phyloP scores from a whole-genome alignment of 768 basidiomycete genomes.

The Chlorophyllum brunneum region DNA sequence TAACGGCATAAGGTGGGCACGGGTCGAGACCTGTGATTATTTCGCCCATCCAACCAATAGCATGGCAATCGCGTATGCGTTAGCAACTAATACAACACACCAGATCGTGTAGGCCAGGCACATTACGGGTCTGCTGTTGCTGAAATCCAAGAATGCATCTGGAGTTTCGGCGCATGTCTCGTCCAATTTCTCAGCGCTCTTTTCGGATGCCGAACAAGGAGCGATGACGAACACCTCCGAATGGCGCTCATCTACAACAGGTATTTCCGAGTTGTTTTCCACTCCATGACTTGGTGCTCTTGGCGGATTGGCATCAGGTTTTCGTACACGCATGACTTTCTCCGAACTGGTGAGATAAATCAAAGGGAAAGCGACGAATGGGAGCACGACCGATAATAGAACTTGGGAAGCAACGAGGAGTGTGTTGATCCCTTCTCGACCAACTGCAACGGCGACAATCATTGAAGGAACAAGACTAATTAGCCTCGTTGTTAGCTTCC shows the following conservation, averaged over 20 bases:
- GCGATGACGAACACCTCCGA: too few species aligned
- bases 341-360: slow-evolving; percentile 63
- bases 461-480: slow-evolving; percentile 70
- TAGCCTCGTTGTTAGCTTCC: slow-evolving; percentile 66
- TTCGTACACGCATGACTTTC: slow-evolving; percentile 58
- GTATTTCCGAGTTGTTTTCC: too few species aligned
- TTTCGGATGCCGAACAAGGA: too few species aligned
- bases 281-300: too few species aligned
- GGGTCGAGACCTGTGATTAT: background rate
- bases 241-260: too few species aligned
- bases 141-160: slow-evolving; percentile 33
- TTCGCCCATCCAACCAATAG: slow-evolving; percentile 21
- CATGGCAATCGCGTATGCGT: slow-evolving; percentile 48
- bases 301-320: slow-evolving; percentile 10
- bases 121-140: slow-evolving; percentile 34
- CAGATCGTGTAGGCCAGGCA: slow-evolving; percentile 43
- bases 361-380: slow-evolving; percentile 71
- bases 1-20: too few species aligned
- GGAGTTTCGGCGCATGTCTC: too few species aligned
- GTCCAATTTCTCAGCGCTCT: too few species aligned
- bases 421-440: slow-evolving; percentile 57
- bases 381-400: slow-evolving; percentile 66
- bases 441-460: slow-evolving; percentile 63
- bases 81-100: slow-evolving; percentile 44
- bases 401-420: slow-evolving; percentile 79